These are phyloP conservation scores for Pestalotiopsis sp. DNA, from an alignment of 2,329 filamentous ascomycete species.

Conservation along the genomic window DNA sequence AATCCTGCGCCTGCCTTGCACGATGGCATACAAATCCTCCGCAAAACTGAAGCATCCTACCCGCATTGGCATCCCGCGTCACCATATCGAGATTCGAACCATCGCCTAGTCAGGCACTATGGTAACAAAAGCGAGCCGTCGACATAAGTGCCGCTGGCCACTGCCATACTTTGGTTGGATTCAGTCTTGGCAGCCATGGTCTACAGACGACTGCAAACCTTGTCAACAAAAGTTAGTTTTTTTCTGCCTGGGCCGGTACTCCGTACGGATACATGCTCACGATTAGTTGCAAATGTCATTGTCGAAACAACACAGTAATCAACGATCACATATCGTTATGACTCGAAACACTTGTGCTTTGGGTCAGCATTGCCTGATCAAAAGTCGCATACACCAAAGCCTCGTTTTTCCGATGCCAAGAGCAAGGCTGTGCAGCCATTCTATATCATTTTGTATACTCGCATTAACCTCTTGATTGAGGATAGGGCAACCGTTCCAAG, in stretches of 20 bases:
- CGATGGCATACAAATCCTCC: not conserved
- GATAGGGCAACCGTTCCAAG: not conserved
- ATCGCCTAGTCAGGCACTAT: not conserved
- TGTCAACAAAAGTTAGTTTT: not conserved
- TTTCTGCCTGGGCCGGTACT: not conserved
- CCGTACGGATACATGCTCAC: not conserved
- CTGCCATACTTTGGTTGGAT: not conserved
- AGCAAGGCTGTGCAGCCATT: not conserved
- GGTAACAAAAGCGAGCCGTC: not conserved
- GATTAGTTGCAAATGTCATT: not conserved
- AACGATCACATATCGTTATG: not conserved
- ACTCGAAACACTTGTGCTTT: not conserved
- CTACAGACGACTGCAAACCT: not conserved
- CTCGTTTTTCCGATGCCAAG: not conserved
- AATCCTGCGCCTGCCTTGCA: not conserved
- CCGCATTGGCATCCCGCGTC: not conserved
- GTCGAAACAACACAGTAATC: not conserved
- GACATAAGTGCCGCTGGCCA: not conserved
- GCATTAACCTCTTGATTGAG: not conserved
- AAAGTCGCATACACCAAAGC: not conserved
- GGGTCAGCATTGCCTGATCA: not conserved
- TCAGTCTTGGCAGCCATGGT: not conserved
- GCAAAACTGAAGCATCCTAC: not conserved
- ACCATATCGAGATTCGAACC: not conserved
- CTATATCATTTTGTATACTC: not conserved